A percentile compares a stretch with the other conserved stretches of the same genome.
phyloP scores from a whole-genome alignment of 1,284 basidiomycete species.

The Cutaneotrichosporon cavernicola region DNA sequence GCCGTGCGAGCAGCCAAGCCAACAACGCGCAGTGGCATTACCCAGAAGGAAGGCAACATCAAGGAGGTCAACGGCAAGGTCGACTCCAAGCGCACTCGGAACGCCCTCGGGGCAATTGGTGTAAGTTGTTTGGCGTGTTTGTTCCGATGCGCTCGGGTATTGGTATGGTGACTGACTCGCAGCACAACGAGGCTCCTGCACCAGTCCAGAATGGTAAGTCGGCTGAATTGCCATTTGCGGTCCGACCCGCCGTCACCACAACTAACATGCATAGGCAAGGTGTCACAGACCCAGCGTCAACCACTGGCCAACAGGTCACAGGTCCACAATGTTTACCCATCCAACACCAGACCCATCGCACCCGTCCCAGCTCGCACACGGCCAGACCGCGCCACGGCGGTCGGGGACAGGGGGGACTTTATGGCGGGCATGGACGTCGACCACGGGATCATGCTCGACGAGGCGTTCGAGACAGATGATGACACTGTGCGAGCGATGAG shows the following conservation, averaged over 20 bases:
- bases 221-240: not conserved
- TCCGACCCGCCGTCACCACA: not conserved
- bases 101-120: constrained; percentile 40
- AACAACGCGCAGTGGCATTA: constrained; percentile 35
- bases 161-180: constrained; percentile 12
- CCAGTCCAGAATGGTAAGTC: constrained; percentile 2
- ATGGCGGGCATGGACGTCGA: constrained; percentile 47
- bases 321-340: constrained; percentile 25
- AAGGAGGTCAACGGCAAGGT: constrained; percentile 31
- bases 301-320: constrained; percentile 36
- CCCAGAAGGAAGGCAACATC: constrained; percentile 32
- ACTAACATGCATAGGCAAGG: constrained; percentile 26
- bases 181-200: constrained; percentile 22
- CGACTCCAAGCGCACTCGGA: constrained; percentile 47
- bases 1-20: constrained; percentile 26
- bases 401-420: constrained; percentile 18
- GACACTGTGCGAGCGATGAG: constrained; percentile 17
- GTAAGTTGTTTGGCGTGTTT: constrained; percentile 3
- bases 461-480: constrained; percentile 24
- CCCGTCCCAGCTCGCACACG: constrained; percentile 40
- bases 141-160: not conserved
- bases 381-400: constrained; percentile 25
- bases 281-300: constrained; percentile 32
- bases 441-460: constrained; percentile 19
- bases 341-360: constrained; percentile 40